Evolutionary conservation across 441 rosid genomes (phyloP), one percentile per base, ranked within the genome.

Genomic region (Dalechampia spathulata): DNA sequence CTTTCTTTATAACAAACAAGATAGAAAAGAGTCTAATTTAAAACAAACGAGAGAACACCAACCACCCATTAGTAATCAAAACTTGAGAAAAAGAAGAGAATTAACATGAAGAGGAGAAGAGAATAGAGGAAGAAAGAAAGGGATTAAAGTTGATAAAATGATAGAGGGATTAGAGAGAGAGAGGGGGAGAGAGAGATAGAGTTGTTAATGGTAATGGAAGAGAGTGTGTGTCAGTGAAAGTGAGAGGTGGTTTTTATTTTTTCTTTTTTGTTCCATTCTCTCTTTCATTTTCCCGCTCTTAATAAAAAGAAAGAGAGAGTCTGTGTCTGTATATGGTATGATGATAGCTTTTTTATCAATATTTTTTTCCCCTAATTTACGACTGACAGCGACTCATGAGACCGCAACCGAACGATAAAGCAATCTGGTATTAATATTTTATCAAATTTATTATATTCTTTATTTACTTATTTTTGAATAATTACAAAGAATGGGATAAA

Each of bases 351-450:
- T 6, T 52, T 52, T 52, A 36, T 52, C 36, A 21, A 7, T 17
- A 1, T 17, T 1, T 17, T 49, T 49, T 37, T 21, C 5, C 43
- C 43, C 28, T 19, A 52, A 36, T 52, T 52, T 52, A 52, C 21
- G 56, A 52, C 56, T 52, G 56, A 52, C 56, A 34, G 56, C 10
- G 43, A 52, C 56, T 15, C 28, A 36, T 36, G 56, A 52, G 56
- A 52, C 56, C 43, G 43, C 56, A 20, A 36, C 56, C 27, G 42
- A 34, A 32, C 55, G 23, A 30, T 30, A 51, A 51, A 51, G 55
- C 17, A 23, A 49, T 15, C 15, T n/a, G 21, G 16, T 49, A 7
- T 27, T 49, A 3, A 32, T 32, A 32, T 6, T 32, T 32, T 32
- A 1, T 32, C n/a, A n/a, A n/a, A n/a, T n/a, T n/a, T n/a, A n/a